Evolutionary conservation across 768 basidiomycete genomes (phyloP), one percentile per base, ranked within the genome.

Genomic region (Aureoboletus auriporus): DNA sequence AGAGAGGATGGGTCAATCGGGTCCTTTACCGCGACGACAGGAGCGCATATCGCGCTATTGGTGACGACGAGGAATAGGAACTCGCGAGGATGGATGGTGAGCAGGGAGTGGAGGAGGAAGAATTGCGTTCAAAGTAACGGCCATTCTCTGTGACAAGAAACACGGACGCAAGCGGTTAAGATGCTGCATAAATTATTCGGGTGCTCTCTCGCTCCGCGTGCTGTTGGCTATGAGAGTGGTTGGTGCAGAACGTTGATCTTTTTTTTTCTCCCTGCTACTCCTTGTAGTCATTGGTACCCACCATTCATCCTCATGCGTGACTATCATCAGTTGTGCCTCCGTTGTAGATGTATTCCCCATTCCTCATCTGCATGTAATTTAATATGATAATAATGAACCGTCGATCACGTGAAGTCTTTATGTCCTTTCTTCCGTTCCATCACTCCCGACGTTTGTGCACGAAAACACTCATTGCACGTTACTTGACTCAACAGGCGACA

Each of bases 41-140:
- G 46, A 67, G 65, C 6, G 52, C 67, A 37, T 83, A 83, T 57
- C 68, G 72, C 47, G 75, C 78, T 37, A 75, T 82, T 39, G 68
- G 64, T 17, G 71, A 65, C 40, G 75, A 77, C 40, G 75, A 78
- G 42, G 77, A 79, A 75, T 77, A 77, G 77, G 76, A 77, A 77
- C 66, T 77, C 67, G 64, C 67, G 76, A 77, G 76, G 76, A 73
- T 77, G 74, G 70, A 63, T 59, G 60, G 61, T 54, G 66, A 60
- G 46, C 59, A 63, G 50, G 55, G 42, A 50, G 60, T 57, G 53
- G 62, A 43, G 29, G 57, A 50, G 47, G 69, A 62, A 55, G 62
- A 54, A 44, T 47, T 43, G 14, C 43, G 28, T 44, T 42, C 53
- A 37, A 56, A 52, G 50, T 59, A 49, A 47, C 42, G 37, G 39